phyloP scores from a whole-genome alignment of 2,329 filamentous ascomycete genomes.

The Sphaerulina vaccinii region DNA sequence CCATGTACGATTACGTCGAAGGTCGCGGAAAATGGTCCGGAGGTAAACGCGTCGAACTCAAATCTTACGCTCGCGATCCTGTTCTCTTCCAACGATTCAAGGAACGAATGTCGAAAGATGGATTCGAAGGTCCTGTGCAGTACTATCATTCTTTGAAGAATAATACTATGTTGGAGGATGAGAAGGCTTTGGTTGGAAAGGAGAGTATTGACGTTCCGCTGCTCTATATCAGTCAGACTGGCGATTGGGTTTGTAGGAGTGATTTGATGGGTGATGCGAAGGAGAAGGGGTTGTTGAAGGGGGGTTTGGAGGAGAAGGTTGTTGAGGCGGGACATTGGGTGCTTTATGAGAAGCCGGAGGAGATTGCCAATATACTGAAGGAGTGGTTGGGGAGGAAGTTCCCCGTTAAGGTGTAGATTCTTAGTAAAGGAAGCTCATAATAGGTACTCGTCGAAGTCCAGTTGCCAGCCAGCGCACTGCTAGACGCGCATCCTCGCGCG shows the following conservation, averaged over 20 bases:
- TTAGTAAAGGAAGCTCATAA: no score
- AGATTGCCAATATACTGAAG: constrained; percentile 25
- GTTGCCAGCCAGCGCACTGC: no score
- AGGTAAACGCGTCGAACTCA: constrained; percentile 28
- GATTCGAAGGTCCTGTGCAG: constrained; percentile 38
- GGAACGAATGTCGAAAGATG: constrained; percentile 35
- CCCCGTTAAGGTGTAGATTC: constrained; percentile 28
- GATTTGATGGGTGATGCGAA: constrained; percentile 28
- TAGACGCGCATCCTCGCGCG: no score
- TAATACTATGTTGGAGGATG: constrained; percentile 34
- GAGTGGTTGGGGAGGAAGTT: constrained; percentile 35
- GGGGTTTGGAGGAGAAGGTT: constrained; percentile 26
- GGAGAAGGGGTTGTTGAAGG: constrained; percentile 25
- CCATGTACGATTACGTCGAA: constrained; percentile 37
- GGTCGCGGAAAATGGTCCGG: constrained; percentile 22
- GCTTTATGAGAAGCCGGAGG: constrained; percentile 32
- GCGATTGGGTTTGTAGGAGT: constrained; percentile 30
- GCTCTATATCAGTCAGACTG: constrained; percentile 38
- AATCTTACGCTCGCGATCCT: constrained; percentile 38
- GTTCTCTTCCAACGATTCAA: constrained; percentile 37
- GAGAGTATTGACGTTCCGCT: constrained; percentile 30
- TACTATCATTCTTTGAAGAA: constrained; percentile 40
- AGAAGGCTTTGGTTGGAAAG: constrained; percentile 25
- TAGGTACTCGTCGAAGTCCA: no score
- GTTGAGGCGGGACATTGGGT: constrained; percentile 32